These are phyloP conservation scores for Pythium utonaiense DNA, from an alignment of 352 stramenopile species.

Conservation along the genomic window DNA sequence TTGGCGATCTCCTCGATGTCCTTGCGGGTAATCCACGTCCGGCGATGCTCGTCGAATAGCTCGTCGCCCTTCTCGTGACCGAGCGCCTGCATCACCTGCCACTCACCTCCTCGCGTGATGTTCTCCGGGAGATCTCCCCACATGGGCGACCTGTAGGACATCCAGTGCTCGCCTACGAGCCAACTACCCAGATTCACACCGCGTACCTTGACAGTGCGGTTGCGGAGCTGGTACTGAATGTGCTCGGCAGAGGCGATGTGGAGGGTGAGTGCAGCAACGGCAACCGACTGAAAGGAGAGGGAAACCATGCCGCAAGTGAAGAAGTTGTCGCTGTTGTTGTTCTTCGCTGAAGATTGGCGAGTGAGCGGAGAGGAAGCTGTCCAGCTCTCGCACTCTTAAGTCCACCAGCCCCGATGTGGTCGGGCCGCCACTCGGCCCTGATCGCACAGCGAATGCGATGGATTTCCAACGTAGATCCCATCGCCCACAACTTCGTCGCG, in stretches of 20 bases:
- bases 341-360: too few relatives aligned
- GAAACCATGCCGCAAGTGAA: background rate
- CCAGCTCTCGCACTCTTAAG: too few relatives aligned
- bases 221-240: slow-evolving; percentile 20
- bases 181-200: slow-evolving; percentile 57
- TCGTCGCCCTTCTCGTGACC: slow-evolving; percentile 23
- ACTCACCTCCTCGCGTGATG: background rate
- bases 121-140: slow-evolving; percentile 30
- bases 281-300: background rate
- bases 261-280: background rate
- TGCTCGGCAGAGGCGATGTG: background rate
- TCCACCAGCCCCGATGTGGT: too few relatives aligned
- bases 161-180: slow-evolving; percentile 36
- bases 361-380: too few relatives aligned
- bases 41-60: slow-evolving; percentile 48
- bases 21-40: slow-evolving; percentile 48
- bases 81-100: background rate
- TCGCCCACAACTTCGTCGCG: too few relatives aligned
- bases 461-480: too few relatives aligned
- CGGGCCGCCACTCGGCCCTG: too few relatives aligned
- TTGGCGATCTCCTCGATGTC: slow-evolving; percentile 43
- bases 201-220: slow-evolving; percentile 11
- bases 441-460: too few relatives aligned
- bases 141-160: slow-evolving; percentile 47
- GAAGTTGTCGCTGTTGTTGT: too few relatives aligned